Percentiles rank a stretch among this genome's conserved stretches.
Evolutionary conservation across 257 asterid species (phyloP).

Genomic region (Ophiorrhiza pumila): DNA sequence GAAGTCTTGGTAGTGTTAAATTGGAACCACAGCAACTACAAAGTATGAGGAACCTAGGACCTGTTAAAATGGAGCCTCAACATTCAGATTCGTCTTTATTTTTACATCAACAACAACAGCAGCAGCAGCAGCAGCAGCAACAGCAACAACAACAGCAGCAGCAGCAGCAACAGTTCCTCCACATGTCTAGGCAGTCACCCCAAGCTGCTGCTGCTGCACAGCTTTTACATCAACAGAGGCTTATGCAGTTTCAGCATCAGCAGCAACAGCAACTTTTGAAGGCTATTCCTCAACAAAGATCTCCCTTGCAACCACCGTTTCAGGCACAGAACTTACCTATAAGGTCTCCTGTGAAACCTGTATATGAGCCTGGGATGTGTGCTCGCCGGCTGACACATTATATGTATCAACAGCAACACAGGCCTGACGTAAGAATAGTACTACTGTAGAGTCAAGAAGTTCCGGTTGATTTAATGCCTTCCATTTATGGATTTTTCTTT

Average conservation of each 20-base stretch:
- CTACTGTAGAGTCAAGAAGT: not conserved
- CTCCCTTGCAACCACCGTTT: constrained; percentile 57
- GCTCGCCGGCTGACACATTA: constrained; percentile 92
- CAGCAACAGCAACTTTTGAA: constrained; percentile 84
- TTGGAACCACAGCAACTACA: constrained; percentile 71
- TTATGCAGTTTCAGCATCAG: constrained; percentile 69
- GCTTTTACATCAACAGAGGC: constrained; percentile 72
- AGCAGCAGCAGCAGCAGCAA: constrained; percentile 56
- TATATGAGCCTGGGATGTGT: constrained; percentile 96
- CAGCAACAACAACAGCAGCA: constrained; percentile 31
- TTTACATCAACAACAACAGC: constrained; percentile 48
- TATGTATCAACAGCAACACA: constrained; percentile 93
- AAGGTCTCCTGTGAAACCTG: constrained; percentile 66
- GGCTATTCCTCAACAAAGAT: constrained; percentile 74
- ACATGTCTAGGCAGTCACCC: constrained; percentile 35
- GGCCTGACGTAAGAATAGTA: constrained; percentile 70
- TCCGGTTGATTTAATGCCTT: not conserved
- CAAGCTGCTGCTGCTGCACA: constrained; percentile 83
- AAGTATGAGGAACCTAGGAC: constrained; percentile 54
- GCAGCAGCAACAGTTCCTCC: constrained; percentile 46
- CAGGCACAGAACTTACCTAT: constrained; percentile 57
- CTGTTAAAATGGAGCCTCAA: constrained; percentile 76
- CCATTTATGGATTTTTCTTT: not conserved
- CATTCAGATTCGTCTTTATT: constrained; percentile 68
- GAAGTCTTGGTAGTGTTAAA: constrained; percentile 59